phyloP scores from a whole-genome alignment of 768 basidiomycete genomes.

The Boletus sp. region DNA sequence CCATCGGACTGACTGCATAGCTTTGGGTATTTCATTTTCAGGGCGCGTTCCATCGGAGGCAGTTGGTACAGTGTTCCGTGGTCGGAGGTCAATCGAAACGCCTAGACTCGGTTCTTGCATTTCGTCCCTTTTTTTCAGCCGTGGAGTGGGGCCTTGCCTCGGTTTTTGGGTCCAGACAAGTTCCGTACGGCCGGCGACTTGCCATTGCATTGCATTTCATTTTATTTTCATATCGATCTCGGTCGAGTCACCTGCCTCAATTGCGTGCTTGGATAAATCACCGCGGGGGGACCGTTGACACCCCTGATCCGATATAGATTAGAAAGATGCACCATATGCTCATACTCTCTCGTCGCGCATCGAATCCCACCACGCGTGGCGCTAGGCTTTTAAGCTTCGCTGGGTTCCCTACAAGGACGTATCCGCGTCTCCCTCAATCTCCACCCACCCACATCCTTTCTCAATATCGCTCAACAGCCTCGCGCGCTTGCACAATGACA shows the following conservation, averaged over 20 bases:
- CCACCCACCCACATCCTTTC: neutral
- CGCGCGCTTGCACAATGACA: slow-evolving; percentile 31
- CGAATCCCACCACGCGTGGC: slow-evolving; percentile 21
- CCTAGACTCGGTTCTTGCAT: slow-evolving; percentile 13
- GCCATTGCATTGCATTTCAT: slow-evolving; percentile 2
- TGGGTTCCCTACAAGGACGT: slow-evolving; percentile 7
- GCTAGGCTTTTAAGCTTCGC: slow-evolving; percentile 22
- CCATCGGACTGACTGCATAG: no score
- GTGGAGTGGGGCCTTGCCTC: neutral
- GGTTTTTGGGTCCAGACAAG: slow-evolving; percentile 5
- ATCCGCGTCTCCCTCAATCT: slow-evolving; percentile 6
- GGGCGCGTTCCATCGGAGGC: neutral
- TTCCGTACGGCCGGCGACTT: neutral
- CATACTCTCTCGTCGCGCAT: slow-evolving; percentile 9
- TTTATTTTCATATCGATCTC: slow-evolving; percentile 18
- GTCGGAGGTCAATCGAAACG: slow-evolving; percentile 5
- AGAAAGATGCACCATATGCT: slow-evolving; percentile 18
- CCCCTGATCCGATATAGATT: slow-evolving; percentile 28
- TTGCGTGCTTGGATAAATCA: slow-evolving; percentile 3
- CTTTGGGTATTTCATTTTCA: neutral
- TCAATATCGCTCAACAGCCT: slow-evolving; percentile 1
- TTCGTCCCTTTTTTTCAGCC: neutral
- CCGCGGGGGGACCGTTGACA: slow-evolving; percentile 30
- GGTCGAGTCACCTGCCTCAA: slow-evolving; percentile 9
- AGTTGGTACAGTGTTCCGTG: neutral